A percentile compares a stretch with the other conserved stretches of the same genome.
Conservation (phyloP, 164 flowering plant species). For the Kingdonia uniflora region DNA sequence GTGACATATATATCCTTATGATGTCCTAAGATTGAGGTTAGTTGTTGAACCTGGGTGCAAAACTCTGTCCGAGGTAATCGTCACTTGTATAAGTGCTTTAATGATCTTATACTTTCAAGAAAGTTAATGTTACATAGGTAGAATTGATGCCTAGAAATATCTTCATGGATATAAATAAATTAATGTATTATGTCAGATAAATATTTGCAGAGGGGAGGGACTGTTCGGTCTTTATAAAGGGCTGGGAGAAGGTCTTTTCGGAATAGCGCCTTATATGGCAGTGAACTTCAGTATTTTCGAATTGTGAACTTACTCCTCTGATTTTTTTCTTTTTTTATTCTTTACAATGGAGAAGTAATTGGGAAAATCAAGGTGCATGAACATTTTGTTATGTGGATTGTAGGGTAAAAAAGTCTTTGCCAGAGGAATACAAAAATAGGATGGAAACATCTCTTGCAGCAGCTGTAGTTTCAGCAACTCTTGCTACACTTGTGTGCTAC, state of each 20-base stretch:
- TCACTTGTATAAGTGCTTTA: too few species aligned
- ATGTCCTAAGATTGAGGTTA: conserved; percentile 83
- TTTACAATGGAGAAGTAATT: too few species aligned
- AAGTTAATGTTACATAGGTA: too few species aligned
- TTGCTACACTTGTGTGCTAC: conserved; percentile 88
- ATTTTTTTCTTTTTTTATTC: conserved; percentile 3
- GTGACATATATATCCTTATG: conserved; percentile 92
- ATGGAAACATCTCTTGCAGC: conserved; percentile 71
- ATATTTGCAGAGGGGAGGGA: conserved; percentile 91
- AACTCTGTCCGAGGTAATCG: conserved; percentile 75
- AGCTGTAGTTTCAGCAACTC: conserved; percentile 70
- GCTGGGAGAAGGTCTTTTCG: conserved; percentile 90
- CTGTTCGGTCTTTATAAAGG: conserved; percentile 78
- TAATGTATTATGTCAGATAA: conserved; percentile 41
- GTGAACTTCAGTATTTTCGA: conserved; percentile 90
- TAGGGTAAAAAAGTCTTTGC: conserved; percentile 89
- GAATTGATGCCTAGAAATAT: too few species aligned
- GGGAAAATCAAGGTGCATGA: background rate
- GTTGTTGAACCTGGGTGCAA: conserved; percentile 86
- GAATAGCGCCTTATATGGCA: conserved; percentile 98
- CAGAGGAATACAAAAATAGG: conserved; percentile 68
- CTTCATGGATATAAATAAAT: conserved; percentile 5
- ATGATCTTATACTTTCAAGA: too few species aligned
- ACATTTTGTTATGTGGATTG: conserved; percentile 1
- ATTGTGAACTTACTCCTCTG: conserved; percentile 47